Percentiles rank a stretch among this genome's conserved stretches.
These are phyloP conservation scores for Pholiota molesta DNA, from an alignment of 768 basidiomycete genomes.

Conservation along the genomic window DNA sequence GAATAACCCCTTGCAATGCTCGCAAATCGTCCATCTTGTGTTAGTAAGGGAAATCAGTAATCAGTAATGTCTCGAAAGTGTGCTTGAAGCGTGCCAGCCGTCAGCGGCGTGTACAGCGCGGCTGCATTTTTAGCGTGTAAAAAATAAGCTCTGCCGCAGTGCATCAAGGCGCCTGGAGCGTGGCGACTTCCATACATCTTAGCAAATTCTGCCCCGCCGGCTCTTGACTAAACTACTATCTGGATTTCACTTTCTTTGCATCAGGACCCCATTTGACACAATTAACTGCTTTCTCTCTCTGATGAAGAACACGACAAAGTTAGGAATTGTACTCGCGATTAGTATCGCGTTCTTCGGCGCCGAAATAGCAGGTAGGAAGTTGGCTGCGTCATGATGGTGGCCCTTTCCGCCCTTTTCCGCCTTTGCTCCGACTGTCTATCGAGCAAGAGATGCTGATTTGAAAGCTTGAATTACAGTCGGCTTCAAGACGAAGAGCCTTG, in stretches of 20 bases:
- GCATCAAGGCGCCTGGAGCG: neutral
- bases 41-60: too few species aligned
- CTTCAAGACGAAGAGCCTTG: slow-evolving; percentile 56
- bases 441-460: neutral
- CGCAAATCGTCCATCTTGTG: too few species aligned
- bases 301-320: slow-evolving; percentile 52
- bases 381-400: neutral
- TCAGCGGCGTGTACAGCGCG: neutral
- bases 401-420: neutral
- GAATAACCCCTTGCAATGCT: too few species aligned
- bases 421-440: neutral
- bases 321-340: slow-evolving; percentile 49
- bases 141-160: slow-evolving; percentile 1
- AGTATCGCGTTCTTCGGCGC: slow-evolving; percentile 51
- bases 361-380: slow-evolving; percentile 46
- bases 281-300: neutral
- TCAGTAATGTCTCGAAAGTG: neutral
- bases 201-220: neutral
- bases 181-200: slow-evolving; percentile 4
- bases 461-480: slow-evolving; percentile 39
- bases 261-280: neutral
- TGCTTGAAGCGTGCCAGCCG: neutral
- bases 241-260: neutral
- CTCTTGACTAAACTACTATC: neutral
- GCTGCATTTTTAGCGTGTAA: neutral